Evolutionary conservation across 208 protist species (phyloP), one percentile per base, ranked within the genome.

Genomic region (Zelonia costaricensis): DNA sequence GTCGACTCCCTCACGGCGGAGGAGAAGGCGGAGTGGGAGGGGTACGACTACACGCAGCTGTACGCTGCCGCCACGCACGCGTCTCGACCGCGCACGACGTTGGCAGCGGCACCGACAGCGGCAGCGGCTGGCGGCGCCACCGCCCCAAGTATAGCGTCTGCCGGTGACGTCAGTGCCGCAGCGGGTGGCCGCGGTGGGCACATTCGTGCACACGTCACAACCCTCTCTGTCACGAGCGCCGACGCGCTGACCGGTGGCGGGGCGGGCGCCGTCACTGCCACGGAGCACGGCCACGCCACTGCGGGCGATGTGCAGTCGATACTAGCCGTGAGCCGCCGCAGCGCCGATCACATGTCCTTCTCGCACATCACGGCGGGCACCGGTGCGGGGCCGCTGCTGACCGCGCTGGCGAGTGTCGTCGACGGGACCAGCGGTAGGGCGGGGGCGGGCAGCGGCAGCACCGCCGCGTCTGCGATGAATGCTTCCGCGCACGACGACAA

Each of bases 21-120:
- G 66, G 66, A 73, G 51, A 30, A 55, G 66, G 52, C 20, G 18
- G 66, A 73, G 52, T 73, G 66, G 66, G 66, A 73, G 45, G 40
- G 12, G 12, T 73, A 53, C 42, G 66, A 73, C 36, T 73, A 73
- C 58, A 64, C 59, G 9, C 18, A 56, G 25, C 59, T 73, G 12
- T 73, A 73, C 31, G 66, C 58, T 2, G 42, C 47, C 35, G 43
- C 23, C 47, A 31, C 58, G 5, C 49, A 61, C 10, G 15, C 22
- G 9, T 38, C 42, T 13, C 25, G 42, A 18, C 44, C 44, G 22
- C 40, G 15, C 42, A 39, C 58, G 15, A 31, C 46, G 36, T n/a
- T 42, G 33, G 28, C 46, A 25, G 59, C 47, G 9, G 33, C 46
- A 16, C 33, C 48, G 35, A 3, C 52, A 48, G 38, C 55, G 5